Evolutionary conservation across 2,329 filamentous ascomycete species (phyloP), one percentile per base, ranked within the genome.

Genomic region (Acarospora socialis): DNA sequence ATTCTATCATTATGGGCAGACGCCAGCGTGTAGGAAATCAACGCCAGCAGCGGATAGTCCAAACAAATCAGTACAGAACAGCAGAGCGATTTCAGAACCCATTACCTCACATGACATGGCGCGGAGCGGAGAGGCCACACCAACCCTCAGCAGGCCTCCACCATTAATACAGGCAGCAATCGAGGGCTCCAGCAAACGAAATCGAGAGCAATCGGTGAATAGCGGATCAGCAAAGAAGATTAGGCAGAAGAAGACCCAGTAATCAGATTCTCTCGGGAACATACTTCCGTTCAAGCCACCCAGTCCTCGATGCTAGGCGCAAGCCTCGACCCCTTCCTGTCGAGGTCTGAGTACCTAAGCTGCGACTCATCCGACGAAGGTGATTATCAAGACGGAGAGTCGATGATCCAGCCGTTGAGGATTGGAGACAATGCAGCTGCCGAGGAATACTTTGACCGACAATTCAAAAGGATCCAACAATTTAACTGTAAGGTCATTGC

Each of bases 401-500:
- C 10, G 9, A 33, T 9, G 12, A 33, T 8, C n/a, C 10, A 28
- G 30, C 3, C 3, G 4, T 8, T 45, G 21, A 30, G 38, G 20
- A 50, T 62, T 16, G 59, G 58, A 18, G 54, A 62, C 21, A 43
- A 43, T 3, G 46, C 52, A 6, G 55, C 51, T 35, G 43, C 62
- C 7, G 37, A 49, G 6, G 42, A 46, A 19, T 63, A 56, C 41
- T 63, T 61, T 34, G 46, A 52, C 33, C 49, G 48, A 19, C 53
- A 55, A 7, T 55, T 63, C 28, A 52, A 54, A 32, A 48, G 54
- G 21, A 54, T 63, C 38, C 60, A 63, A 39, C 60, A 63, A 36
- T 46, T 59, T 22, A 59, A 59, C 31, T 63, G 60, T 31, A 56
- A 59, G 2, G 43, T 52, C 13, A 53, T 63, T 18, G 55, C 56